These are phyloP conservation scores for Apiospora malaysiana DNA, from an alignment of 2,329 filamentous ascomycete species.

Conservation along the genomic window DNA sequence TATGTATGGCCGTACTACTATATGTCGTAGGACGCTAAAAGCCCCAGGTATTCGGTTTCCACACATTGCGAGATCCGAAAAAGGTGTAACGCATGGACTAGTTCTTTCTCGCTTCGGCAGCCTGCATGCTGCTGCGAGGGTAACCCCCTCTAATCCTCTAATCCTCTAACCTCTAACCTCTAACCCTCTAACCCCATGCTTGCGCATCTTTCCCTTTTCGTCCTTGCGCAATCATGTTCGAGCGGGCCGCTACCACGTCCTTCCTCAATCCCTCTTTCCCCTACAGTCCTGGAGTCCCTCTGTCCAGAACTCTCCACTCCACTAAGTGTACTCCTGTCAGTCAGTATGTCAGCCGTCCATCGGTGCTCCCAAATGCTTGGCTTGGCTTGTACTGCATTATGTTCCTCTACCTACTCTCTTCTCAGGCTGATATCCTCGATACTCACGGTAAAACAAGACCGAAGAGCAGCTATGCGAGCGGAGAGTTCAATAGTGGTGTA, in stretches of 20 bases:
- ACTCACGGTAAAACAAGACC: too few species aligned
- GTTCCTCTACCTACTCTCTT: background rate
- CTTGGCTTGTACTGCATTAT: conserved; percentile 3
- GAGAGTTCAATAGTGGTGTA: background rate
- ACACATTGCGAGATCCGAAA: conserved; percentile 20
- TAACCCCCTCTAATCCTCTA: background rate
- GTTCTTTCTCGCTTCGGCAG: conserved; percentile 16
- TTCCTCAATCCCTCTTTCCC: background rate
- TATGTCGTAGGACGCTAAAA: conserved; percentile 1
- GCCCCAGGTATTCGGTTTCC: conserved; percentile 21
- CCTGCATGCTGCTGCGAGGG: conserved; percentile 12
- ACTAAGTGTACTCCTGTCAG: too few species aligned
- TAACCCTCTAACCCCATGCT: background rate
- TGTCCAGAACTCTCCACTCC: too few species aligned
- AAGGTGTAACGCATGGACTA: conserved; percentile 19
- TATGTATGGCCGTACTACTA: conserved; percentile 1
- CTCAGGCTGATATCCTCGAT: too few species aligned
- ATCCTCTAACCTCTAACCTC: too few species aligned
- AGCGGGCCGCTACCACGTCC: conserved; percentile 16
- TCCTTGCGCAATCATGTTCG: conserved; percentile 16
- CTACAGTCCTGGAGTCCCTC: background rate
- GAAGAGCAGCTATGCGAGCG: background rate
- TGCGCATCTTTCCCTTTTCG: conserved; percentile 16
- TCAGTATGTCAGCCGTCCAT: background rate
- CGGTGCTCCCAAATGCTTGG: background rate